Evolutionary conservation across 2,329 filamentous ascomycete genomes (phyloP).

Genomic region (Cytospora leucostoma): DNA sequence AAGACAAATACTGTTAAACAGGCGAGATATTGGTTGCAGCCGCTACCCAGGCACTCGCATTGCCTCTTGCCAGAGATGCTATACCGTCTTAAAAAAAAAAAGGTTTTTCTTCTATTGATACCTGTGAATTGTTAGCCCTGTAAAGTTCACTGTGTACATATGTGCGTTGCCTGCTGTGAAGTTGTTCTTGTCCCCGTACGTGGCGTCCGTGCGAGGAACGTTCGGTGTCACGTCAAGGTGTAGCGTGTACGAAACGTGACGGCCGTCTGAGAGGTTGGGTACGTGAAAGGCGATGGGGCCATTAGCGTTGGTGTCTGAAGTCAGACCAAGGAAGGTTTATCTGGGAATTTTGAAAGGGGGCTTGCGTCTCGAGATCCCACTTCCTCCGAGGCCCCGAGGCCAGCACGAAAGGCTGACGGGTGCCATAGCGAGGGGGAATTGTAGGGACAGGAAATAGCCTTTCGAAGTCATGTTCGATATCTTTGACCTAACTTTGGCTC

Average conservation of each 20-base stretch:
- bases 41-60: background rate
- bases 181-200: background rate
- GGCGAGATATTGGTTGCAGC: slow-evolving; percentile 4
- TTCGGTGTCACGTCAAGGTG: slow-evolving; percentile 1
- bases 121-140: background rate
- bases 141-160: too few relatives aligned
- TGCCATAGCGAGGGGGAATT: background rate
- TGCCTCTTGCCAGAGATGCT: background rate
- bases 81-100: background rate
- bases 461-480: too few relatives aligned
- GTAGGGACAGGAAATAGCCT: too few relatives aligned
- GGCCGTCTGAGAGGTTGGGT: background rate
- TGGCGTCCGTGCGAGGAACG: background rate
- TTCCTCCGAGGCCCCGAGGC: background rate
- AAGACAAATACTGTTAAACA: background rate
- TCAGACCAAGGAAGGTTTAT: background rate
- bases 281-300: background rate
- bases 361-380: background rate
- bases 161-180: background rate
- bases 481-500: too few relatives aligned
- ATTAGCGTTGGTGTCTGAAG: background rate
- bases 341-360: background rate
- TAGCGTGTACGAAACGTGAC: background rate
- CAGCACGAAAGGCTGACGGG: background rate
- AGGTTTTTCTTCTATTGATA: background rate